Percentiles rank a stretch among this genome's conserved stretches.
These are phyloP conservation scores for Uncinocarpus reesii DNA, from an alignment of 2,329 filamentous ascomycete species.

Conservation along the genomic window DNA sequence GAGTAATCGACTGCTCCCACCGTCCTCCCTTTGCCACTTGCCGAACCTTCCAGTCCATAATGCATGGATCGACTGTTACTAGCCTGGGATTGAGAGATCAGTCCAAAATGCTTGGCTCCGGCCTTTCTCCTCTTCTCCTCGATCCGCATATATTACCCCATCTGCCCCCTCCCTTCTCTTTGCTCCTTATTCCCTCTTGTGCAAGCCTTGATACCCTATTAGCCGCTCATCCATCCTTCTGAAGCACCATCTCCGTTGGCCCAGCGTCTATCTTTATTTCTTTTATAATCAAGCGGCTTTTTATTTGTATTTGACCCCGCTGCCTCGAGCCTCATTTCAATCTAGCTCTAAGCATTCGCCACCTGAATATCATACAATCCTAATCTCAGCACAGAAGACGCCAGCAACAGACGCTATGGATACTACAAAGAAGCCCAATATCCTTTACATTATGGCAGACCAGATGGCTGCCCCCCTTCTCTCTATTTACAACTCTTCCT, in stretches of 20 bases:
- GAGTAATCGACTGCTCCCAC: conserved; percentile 7
- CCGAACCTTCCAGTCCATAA: conserved; percentile 1
- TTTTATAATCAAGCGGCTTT: background rate
- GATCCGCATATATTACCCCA: conserved; percentile 2
- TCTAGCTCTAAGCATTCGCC: background rate
- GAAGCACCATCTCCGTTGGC: background rate
- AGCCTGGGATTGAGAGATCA: background rate
- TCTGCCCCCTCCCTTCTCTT: background rate
- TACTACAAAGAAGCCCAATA: conserved; percentile 52
- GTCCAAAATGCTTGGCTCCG: conserved; percentile 4
- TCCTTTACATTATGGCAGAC: conserved; percentile 93
- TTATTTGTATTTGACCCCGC: background rate
- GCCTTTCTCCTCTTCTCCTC: background rate
- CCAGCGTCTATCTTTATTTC: background rate
- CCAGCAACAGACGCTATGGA: conserved; percentile 10
- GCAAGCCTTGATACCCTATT: background rate
- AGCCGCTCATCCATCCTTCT: background rate
- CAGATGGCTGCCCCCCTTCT: conserved; percentile 83
- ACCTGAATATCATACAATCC: background rate
- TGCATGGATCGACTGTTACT: conserved; percentile 9
- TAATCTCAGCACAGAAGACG: background rate
- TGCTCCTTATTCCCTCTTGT: background rate
- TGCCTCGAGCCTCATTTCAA: background rate
- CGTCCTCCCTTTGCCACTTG: background rate
- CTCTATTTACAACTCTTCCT: conserved; percentile 81